Conservation (phyloP, 257 asterid genomes). For the Nicotiana tomentosiformis region DNA sequence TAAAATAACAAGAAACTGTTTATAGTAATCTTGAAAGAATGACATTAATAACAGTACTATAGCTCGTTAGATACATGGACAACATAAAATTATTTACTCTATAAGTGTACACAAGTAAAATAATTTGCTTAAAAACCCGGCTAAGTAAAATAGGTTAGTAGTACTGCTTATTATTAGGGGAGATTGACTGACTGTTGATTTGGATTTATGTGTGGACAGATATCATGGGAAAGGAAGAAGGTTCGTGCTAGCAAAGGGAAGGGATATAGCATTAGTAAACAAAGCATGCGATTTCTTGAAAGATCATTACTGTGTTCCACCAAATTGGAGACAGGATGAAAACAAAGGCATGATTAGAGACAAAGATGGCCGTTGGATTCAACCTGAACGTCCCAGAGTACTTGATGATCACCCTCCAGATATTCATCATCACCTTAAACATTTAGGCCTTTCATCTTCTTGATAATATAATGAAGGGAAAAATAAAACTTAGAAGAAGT, state of each 20-base stretch:
- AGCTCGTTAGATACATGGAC: too few relatives aligned
- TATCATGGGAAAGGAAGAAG: conserved; percentile 47
- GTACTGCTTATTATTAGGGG: too few relatives aligned
- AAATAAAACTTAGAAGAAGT: too few relatives aligned
- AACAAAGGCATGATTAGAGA: conserved; percentile 53
- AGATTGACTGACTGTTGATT: neutral
- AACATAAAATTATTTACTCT: too few relatives aligned
- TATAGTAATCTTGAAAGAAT: too few relatives aligned
- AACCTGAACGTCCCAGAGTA: conserved; percentile 26
- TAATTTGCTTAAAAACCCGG: too few relatives aligned
- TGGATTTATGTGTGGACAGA: conserved; percentile 17
- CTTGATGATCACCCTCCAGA: conserved; percentile 30
- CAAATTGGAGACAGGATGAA: conserved; percentile 47
- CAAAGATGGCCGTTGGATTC: conserved; percentile 44
- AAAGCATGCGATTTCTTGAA: conserved; percentile 44
- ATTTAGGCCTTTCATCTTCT: conserved; percentile 11
- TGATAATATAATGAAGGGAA: neutral
- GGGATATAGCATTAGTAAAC: conserved; percentile 53
- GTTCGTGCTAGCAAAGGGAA: conserved; percentile 30
- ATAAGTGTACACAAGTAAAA: too few relatives aligned
- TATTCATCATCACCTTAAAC: conserved; percentile 19
- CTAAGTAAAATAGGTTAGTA: too few relatives aligned
- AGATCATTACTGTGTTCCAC: conserved; percentile 41
- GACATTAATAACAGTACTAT: too few relatives aligned
- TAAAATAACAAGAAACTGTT: too few relatives aligned